Conservation (phyloP, 2,329 filamentous ascomycete genomes). For the Alternaria longipes region DNA sequence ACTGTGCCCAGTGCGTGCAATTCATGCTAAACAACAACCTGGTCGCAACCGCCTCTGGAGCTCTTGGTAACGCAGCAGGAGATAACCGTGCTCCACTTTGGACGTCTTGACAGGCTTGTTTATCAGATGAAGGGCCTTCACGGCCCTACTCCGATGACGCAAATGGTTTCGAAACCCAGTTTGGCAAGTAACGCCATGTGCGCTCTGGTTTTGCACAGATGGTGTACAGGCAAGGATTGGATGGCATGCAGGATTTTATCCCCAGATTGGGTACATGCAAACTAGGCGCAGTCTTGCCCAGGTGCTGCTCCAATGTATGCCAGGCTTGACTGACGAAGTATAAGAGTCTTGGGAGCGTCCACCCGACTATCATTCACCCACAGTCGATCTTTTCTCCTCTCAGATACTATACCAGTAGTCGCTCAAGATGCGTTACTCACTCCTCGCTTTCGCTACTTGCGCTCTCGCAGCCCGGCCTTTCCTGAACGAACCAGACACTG, state of each 20-base stretch:
- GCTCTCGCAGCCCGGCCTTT: constrained; percentile 47
- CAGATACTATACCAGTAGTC: constrained; percentile 2
- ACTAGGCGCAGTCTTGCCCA: background rate
- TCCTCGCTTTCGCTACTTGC: constrained; percentile 32
- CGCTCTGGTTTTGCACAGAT: constrained; percentile 8
- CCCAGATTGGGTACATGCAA: constrained; percentile 1
- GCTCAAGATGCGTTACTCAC: constrained; percentile 35
- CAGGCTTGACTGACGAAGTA: constrained; percentile 5
- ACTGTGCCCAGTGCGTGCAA: constrained; percentile 11
- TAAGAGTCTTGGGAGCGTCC: constrained; percentile 15
- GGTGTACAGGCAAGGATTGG: constrained; percentile 10
- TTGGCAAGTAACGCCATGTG: constrained; percentile 8
- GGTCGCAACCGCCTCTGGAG: constrained; percentile 8
- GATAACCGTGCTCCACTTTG: constrained; percentile 13
- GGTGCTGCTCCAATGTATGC: background rate
- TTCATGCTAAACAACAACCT: constrained; percentile 17
- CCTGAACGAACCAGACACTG: constrained; percentile 50
- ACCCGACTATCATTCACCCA: background rate
- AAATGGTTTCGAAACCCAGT: constrained; percentile 15
- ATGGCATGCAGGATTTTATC: background rate
- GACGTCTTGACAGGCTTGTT: constrained; percentile 9
- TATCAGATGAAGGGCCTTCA: constrained; percentile 8
- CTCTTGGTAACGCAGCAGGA: constrained; percentile 18
- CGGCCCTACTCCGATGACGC: constrained; percentile 16
- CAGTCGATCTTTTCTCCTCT: constrained; percentile 5